Evolutionary conservation across 2,329 filamentous ascomycete species (phyloP), one percentile per base, ranked within the genome.

Genomic region (Pseudogymnoascus sp.): DNA sequence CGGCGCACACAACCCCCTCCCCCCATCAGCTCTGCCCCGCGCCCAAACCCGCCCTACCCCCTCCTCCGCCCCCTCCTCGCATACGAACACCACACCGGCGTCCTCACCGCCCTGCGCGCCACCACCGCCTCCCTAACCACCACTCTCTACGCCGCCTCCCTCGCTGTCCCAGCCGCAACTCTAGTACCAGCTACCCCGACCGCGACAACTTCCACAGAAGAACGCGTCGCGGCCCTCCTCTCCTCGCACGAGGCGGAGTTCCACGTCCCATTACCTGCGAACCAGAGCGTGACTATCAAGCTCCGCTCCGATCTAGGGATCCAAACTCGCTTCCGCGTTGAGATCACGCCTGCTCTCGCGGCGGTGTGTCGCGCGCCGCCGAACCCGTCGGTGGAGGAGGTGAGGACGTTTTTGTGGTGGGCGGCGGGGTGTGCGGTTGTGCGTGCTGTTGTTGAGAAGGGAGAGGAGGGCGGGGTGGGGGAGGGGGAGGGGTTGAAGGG

Each of bases 1-100:
- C 83, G 83, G 47, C 84, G 92, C 62, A 88, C 87, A 1, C 83
- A 87, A 31, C 79, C 86, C 1, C 87, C 87, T 8, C 77, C 79
- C 7, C 82, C 87, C 15, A 69, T 74, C 42, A 69, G 5, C 71
- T 86, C 65, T 77, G 78, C 78, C 61, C 81, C 80, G 65, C 78
- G 79, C 36, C 72, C 80, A 21, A 76, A 75, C 6, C 79, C 78
- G 2, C 77, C 83, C 50, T 81, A 86, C 62, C 76, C 44, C 15
- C 77, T 90, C 21, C 74, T 90, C 17, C 81, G 84, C 11, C 83
- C 85, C 1, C 73, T 88, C 6, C 74, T 74, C 28, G 70, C 70
- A 1, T 68, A 71, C 10, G 60, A 72, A 11, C 67, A 67, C 17
- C 71, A 74, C 60, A 68, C 73, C 62, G 64, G 67, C 13, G 66